phyloP scores from a whole-genome alignment of 257 asterid species.

The Ligustrum vulgare region DNA sequence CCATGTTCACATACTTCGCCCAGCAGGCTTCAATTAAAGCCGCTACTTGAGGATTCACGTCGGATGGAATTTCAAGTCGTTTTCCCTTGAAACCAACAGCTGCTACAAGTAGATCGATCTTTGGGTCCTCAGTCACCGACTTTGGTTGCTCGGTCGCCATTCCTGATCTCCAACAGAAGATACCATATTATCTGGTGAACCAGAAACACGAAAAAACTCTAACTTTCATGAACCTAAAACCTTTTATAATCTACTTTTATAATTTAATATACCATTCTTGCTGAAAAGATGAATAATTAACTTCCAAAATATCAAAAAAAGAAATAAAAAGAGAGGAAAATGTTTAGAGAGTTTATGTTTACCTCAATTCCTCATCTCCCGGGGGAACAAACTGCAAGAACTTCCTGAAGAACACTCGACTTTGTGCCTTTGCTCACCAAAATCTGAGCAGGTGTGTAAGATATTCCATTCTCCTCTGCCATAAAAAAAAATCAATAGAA shows the following conservation, averaged over 20 bases:
- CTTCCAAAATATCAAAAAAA: background rate
- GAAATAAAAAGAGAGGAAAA: background rate
- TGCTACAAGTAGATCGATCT: no score
- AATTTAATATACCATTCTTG: background rate
- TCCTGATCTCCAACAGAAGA: no score
- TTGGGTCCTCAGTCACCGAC: no score
- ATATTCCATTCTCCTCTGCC: slow-evolving; percentile 86
- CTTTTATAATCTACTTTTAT: no score
- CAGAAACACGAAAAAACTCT: no score
- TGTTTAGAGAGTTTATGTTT: slow-evolving; percentile 13
- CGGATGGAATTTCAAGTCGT: slow-evolving; percentile 79
- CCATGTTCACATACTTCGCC: slow-evolving; percentile 62
- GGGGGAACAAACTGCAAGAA: slow-evolving; percentile 95
- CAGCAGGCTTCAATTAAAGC: no score
- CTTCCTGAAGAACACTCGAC: slow-evolving; percentile 85
- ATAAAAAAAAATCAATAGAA: slow-evolving; percentile 3
- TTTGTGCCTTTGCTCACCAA: slow-evolving; percentile 96
- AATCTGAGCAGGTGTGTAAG: slow-evolving; percentile 85
- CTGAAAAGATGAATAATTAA: background rate
- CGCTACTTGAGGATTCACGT: slow-evolving; percentile 76
- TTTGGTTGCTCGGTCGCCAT: no score
- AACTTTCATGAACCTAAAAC: no score
- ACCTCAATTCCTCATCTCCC: slow-evolving; percentile 99
- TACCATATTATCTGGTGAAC: no score
- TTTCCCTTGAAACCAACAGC: slow-evolving; percentile 85